Conservation (phyloP, 768 basidiomycete genomes). For the Mycena polygramma region DNA sequence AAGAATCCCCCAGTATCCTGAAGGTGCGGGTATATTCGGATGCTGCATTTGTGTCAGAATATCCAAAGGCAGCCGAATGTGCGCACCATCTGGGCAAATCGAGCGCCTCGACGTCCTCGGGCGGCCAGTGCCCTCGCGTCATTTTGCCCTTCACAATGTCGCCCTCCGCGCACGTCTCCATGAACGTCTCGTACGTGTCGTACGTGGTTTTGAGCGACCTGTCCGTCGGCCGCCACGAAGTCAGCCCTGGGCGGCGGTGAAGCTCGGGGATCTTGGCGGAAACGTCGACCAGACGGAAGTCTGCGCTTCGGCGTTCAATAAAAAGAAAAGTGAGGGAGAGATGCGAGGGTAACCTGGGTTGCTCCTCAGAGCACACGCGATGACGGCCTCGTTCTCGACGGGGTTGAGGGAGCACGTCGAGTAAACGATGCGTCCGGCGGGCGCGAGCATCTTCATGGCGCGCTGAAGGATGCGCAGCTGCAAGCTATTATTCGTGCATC, state of each 20-base stretch:
- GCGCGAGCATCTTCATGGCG: constrained; percentile 89
- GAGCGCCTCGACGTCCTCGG: constrained; percentile 68
- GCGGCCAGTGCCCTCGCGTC: constrained; percentile 85
- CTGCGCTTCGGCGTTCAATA: constrained; percentile 46
- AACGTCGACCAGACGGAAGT: constrained; percentile 85
- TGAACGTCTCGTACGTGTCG: constrained; percentile 72
- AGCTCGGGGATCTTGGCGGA: constrained; percentile 80
- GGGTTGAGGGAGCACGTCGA: constrained; percentile 99
- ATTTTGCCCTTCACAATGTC: constrained; percentile 71
- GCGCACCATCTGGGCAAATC: constrained; percentile 80
- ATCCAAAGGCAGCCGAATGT: constrained; percentile 31
- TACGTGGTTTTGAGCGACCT: constrained; percentile 64
- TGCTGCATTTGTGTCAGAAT: constrained; percentile 54
- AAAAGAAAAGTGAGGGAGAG: neutral
- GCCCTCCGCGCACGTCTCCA: constrained; percentile 59
- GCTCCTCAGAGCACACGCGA: constrained; percentile 83
- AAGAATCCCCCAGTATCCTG: constrained; percentile 99
- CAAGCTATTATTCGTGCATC: constrained; percentile 74
- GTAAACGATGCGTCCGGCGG: constrained; percentile 93
- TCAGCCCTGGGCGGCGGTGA: constrained; percentile 80
- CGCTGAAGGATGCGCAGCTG: constrained; percentile 94
- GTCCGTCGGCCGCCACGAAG: constrained; percentile 82
- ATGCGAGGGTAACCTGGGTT: constrained; percentile 67
- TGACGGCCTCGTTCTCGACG: constrained; percentile 96
- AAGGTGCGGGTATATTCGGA: constrained; percentile 93